These are phyloP conservation scores for Gnomoniopsis sp. DNA, from an alignment of 2,329 filamentous ascomycete species.

Conservation along the genomic window DNA sequence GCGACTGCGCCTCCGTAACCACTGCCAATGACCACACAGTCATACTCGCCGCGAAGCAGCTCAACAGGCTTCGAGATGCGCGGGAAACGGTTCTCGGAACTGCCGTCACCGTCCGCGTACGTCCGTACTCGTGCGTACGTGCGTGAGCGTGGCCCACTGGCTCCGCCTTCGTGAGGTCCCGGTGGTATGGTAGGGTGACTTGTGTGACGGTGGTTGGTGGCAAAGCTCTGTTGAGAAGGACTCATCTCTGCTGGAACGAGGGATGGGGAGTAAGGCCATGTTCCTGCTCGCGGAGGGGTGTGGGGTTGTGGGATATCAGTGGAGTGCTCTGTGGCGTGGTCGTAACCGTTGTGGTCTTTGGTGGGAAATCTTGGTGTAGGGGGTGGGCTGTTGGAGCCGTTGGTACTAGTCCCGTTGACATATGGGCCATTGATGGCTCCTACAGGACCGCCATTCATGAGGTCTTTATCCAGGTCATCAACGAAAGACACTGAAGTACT, in stretches of 20 bases:
- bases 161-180: slow-evolving; percentile 30
- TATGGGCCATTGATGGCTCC: slow-evolving; percentile 1
- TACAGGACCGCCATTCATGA: slow-evolving; percentile 12
- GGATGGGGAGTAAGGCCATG: slow-evolving; percentile 12
- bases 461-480: neutral
- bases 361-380: slow-evolving; percentile 2
- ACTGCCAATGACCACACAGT: slow-evolving; percentile 65
- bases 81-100: slow-evolving; percentile 35
- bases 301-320: neutral
- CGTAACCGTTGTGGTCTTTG: neutral
- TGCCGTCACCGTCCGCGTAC: slow-evolving; percentile 25
- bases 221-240: neutral
- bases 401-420: slow-evolving; percentile 11
- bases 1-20: slow-evolving; percentile 67
- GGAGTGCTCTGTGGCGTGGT: neutral
- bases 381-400: slow-evolving; percentile 11
- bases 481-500: neutral
- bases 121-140: slow-evolving; percentile 26
- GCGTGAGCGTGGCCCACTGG: slow-evolving; percentile 30
- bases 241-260: neutral
- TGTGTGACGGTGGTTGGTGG: neutral
- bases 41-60: slow-evolving; percentile 55
- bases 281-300: slow-evolving; percentile 3
- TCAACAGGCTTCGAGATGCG: slow-evolving; percentile 56
- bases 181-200: slow-evolving; percentile 27